Percentiles rank a stretch among this genome's conserved stretches.
phyloP scores from a whole-genome alignment of 352 stramenopile species.

The Globisporangium apiculatum region DNA sequence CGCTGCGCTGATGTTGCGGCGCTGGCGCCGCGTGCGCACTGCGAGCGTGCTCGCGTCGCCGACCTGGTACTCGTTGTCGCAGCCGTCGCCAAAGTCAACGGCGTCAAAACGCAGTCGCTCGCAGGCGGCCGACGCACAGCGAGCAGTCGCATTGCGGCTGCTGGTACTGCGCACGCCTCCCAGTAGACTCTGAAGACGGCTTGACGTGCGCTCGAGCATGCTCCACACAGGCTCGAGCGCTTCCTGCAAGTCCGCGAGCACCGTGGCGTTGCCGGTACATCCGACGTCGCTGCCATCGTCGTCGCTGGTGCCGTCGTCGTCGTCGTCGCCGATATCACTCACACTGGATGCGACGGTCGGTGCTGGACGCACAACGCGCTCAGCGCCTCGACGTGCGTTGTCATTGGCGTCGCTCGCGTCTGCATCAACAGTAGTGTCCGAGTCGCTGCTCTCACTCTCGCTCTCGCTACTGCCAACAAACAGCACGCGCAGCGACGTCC shows the following conservation, averaged over 20 bases:
- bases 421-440: neutral
- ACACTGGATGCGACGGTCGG: neutral
- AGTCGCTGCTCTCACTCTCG: neutral
- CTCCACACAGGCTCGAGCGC: slow-evolving; percentile 9
- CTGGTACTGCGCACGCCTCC: neutral
- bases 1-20: slow-evolving; percentile 3
- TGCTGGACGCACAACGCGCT: slow-evolving; percentile 1
- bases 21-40: slow-evolving; percentile 13
- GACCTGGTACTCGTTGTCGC: neutral
- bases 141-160: neutral
- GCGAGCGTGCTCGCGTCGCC: neutral
- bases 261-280: slow-evolving; percentile 6
- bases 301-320: neutral
- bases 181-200: slow-evolving; percentile 6
- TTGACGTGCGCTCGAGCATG: slow-evolving; percentile 8
- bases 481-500: slow-evolving; percentile 1
- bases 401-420: neutral
- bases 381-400: neutral
- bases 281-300: neutral
- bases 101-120: slow-evolving; percentile 6
- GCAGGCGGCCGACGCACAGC: neutral
- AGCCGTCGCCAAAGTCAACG: neutral
- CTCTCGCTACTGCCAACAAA: neutral
- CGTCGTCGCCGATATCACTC: too few species aligned
- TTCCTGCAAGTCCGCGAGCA: slow-evolving; percentile 10